phyloP scores from a whole-genome alignment of 441 rosid genomes.

The Gossypium aridum region DNA sequence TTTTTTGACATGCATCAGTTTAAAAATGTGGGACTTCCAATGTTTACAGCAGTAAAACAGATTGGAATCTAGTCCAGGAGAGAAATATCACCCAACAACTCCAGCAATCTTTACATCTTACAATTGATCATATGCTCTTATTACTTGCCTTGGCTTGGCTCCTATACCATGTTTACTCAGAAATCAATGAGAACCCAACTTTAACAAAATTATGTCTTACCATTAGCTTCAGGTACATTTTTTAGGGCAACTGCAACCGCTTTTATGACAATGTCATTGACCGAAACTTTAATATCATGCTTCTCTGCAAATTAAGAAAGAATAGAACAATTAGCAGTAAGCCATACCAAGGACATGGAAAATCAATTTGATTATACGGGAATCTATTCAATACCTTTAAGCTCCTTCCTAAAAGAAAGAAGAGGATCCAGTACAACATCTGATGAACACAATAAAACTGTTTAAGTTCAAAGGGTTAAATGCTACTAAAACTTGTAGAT shows the following conservation, averaged over 20 bases:
- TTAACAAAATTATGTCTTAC: conserved; percentile 36
- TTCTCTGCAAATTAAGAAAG: conserved; percentile 47
- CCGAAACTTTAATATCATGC: conserved; percentile 82
- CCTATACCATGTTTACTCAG: background rate
- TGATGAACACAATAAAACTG: conserved; percentile 29
- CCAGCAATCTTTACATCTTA: background rate
- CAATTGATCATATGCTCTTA: background rate
- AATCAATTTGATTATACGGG: conserved; percentile 19
- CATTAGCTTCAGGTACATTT: conserved; percentile 88
- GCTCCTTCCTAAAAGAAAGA: conserved; percentile 84
- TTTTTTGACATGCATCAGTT: background rate
- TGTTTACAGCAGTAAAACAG: background rate
- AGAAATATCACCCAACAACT: background rate
- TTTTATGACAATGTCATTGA: conserved; percentile 94
- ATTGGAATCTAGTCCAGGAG: background rate
- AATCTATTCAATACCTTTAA: conserved; percentile 53
- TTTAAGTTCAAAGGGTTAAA: conserved; percentile 24
- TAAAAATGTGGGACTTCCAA: background rate
- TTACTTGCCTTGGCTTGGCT: conserved; percentile 6
- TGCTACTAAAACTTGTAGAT: conserved; percentile 12
- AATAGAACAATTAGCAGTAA: conserved; percentile 23
- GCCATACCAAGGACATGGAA: conserved; percentile 13
- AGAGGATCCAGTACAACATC: conserved; percentile 95
- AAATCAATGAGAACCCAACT: conserved; percentile 13
- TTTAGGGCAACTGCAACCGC: conserved; percentile 81